Base-by-base conservation (phyloP, 2,329 filamentous ascomycete genomes). In the Xylariaceae sp. region DNA sequence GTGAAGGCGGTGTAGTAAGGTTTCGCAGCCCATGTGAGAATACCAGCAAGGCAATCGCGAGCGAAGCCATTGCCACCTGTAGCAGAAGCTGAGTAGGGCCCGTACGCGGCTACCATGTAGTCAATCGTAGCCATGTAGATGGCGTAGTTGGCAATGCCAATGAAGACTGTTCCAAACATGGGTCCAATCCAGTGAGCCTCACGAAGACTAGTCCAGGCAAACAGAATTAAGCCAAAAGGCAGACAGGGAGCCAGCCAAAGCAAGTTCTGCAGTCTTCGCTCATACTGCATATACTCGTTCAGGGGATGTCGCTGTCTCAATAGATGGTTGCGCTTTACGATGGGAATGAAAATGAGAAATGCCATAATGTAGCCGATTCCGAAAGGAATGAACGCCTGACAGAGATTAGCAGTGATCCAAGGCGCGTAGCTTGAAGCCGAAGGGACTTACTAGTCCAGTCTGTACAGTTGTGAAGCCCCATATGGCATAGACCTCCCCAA, bases 81-180 rank as follows among this genome's bases (percentile, higher is more conserved):
- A 1, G 81, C 81, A 0, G 78, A 83, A 9, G 81, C 79, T 1
- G 80, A 77, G 59, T 81, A 84, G 0, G 76, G 74, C 0, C 80
- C 81, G 53, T 85, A 85, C 2, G 80, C 79, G 40, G 76, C 80
- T 43, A 83, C 78, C 73, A 82, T 81, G 58, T 83, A 83, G 54
- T 83, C 79, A 50, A 85, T 81, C 2, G 78, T 81, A 7, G 79
- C 75, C 72, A 82, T 81, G 61, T 84, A 83, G 38, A 82, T 81
- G 13, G 66, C 63, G 44, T 72, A 76, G 52, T 85, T 85, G 30
- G 81, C 80, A 36, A 85, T 74, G 19, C 79, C 81, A 29, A 85
- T 76, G 28, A 82, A 64, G 4, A 69, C 63, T 3, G 74, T 71
- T 51, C 79, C 82, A 34, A 83, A 63, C 70, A 83, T 76, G 1